These are phyloP conservation scores for Epicoccum nigrum DNA, from an alignment of 2,329 filamentous ascomycete genomes.

Conservation along the genomic window DNA sequence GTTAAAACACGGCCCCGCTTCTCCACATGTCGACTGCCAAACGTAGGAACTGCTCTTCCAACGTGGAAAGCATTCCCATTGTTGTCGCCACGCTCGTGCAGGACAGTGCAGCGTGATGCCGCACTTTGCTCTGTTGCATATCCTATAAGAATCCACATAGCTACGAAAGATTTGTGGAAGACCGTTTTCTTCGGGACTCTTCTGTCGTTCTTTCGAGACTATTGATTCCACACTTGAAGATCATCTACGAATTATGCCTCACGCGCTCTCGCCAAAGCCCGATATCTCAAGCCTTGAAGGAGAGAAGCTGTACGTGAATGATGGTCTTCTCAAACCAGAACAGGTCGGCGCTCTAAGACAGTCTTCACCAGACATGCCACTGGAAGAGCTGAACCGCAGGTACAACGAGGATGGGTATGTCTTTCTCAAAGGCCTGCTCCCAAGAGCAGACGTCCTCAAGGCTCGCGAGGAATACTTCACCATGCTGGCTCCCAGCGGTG, in stretches of 20 bases:
- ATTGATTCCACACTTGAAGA: neutral
- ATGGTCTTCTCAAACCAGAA: conserved; percentile 54
- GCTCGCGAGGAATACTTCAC: conserved; percentile 61
- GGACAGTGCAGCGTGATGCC: neutral
- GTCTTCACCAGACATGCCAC: conserved; percentile 53
- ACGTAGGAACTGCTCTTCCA: conserved; percentile 20
- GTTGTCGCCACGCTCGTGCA: neutral
- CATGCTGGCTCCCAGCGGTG: conserved; percentile 60
- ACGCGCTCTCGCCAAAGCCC: conserved; percentile 35
- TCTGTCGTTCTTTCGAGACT: neutral
- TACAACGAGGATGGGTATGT: conserved; percentile 61
- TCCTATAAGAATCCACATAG: neutral
- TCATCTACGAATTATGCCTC: conserved; percentile 36
- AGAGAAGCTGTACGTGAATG: conserved; percentile 51
- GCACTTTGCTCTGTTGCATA: too few relatives aligned
- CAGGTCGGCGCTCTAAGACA: conserved; percentile 53
- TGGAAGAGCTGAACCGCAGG: conserved; percentile 56
- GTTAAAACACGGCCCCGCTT: conserved; percentile 19
- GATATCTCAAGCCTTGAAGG: conserved; percentile 33
- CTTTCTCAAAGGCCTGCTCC: conserved; percentile 61
- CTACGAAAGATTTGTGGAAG: neutral
- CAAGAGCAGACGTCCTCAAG: conserved; percentile 59
- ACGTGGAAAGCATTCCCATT: conserved; percentile 4
- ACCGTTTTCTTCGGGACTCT: too few relatives aligned
- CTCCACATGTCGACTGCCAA: conserved; percentile 24